Conservation (phyloP, 495 filamentous ascomycete genomes). For the Penicillium manginii region DNA sequence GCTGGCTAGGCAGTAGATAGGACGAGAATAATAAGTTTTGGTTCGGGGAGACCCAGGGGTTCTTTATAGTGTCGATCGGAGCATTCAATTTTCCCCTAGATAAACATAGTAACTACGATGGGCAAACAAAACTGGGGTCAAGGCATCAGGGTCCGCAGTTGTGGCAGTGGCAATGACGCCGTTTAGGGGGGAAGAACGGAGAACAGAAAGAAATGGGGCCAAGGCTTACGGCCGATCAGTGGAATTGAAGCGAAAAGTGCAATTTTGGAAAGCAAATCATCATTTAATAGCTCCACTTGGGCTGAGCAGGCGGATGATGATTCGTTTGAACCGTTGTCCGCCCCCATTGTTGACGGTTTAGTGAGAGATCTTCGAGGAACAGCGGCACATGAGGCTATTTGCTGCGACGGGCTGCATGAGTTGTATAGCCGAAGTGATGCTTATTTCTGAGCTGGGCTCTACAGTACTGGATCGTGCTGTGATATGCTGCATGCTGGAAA, state of each 20-base stretch:
- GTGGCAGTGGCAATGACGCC: conserved; percentile 7
- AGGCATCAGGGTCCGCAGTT: conserved; percentile 5
- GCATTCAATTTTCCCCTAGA: conserved; percentile 4
- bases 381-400: conserved; percentile 3
- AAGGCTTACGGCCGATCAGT: background rate
- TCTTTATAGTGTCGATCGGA: conserved; percentile 9
- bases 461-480: background rate
- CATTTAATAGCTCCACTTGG: conserved; percentile 19
- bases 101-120: conserved; percentile 15
- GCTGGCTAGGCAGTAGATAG: background rate
- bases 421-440: background rate
- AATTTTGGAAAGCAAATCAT: conserved; percentile 13
- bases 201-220: background rate
- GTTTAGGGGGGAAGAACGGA: background rate
- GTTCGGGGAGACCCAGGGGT: conserved; percentile 6
- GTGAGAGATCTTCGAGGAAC: conserved; percentile 9
- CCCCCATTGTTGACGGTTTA: conserved; percentile 1
- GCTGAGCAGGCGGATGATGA: background rate
- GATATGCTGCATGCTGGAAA: background rate
- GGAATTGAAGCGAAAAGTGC: background rate
- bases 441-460: background rate
- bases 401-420: conserved; percentile 5
- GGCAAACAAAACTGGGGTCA: conserved; percentile 6
- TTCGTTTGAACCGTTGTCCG: conserved; percentile 9
- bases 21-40: conserved; percentile 1